phyloP scores from a whole-genome alignment of 352 stramenopile genomes.

The Thalassiosira gravida region DNA sequence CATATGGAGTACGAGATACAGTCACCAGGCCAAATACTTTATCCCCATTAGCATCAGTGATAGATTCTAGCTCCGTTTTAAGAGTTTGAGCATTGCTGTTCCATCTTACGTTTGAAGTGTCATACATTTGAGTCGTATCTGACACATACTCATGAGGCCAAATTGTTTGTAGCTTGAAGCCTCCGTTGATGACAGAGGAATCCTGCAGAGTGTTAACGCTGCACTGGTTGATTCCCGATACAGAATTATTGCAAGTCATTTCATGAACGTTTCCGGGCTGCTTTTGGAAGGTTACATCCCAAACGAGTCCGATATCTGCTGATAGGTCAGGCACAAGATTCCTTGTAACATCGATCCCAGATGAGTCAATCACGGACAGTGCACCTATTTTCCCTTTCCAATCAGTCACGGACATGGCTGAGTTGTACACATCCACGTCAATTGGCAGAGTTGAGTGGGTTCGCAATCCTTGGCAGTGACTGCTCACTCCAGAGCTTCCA shows the following conservation, averaged over 20 bases:
- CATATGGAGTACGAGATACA: slow-evolving; percentile 88
- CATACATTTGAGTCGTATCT: slow-evolving; percentile 71
- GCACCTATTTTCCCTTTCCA: slow-evolving; percentile 74
- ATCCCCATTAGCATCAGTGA: slow-evolving; percentile 70
- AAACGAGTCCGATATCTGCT: slow-evolving; percentile 69
- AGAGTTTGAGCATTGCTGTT: slow-evolving; percentile 83
- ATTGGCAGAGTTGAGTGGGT: slow-evolving; percentile 73
- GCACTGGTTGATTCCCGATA: slow-evolving; percentile 59
- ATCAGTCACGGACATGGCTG: slow-evolving; percentile 55
- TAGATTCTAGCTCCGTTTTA: slow-evolving; percentile 81
- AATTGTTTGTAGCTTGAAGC: slow-evolving; percentile 75
- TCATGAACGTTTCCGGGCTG: slow-evolving; percentile 72
- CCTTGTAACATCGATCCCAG: slow-evolving; percentile 62
- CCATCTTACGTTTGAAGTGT: slow-evolving; percentile 85
- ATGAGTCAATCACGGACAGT: slow-evolving; percentile 83
- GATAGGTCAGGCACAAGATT: slow-evolving; percentile 50
- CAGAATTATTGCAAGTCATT: slow-evolving; percentile 62
- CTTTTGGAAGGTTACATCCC: slow-evolving; percentile 75
- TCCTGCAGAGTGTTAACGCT: slow-evolving; percentile 74
- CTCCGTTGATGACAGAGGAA: slow-evolving; percentile 75
- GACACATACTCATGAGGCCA: slow-evolving; percentile 83
- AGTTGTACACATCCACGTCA: slow-evolving; percentile 77
- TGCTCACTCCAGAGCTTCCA: slow-evolving; percentile 65
- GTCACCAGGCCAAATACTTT: slow-evolving; percentile 89
- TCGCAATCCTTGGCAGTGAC: slow-evolving; percentile 53